Conservation (phyloP, 2,329 filamentous ascomycete species). For the Purpureocillium lavendulum region DNA sequence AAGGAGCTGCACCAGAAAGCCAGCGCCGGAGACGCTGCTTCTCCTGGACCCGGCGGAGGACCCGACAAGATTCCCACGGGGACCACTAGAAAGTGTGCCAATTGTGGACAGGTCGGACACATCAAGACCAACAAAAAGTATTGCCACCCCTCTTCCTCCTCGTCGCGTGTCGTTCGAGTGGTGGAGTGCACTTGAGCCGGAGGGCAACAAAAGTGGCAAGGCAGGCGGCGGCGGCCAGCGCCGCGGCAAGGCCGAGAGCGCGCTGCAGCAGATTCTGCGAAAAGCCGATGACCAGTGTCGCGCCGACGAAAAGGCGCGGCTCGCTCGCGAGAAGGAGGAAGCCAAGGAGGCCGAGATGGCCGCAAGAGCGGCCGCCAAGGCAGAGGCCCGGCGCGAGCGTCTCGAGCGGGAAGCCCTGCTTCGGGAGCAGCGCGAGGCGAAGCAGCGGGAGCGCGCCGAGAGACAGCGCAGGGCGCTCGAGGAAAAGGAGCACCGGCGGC, state of each 20-base stretch:
- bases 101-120: constrained; percentile 92
- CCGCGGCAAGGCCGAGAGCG: constrained; percentile 9
- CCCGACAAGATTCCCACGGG: constrained; percentile 48
- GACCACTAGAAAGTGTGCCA: constrained; percentile 89
- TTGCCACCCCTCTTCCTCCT: constrained; percentile 25
- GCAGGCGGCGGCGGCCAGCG: not conserved
- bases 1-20: constrained; percentile 55
- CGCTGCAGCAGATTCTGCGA: constrained; percentile 12
- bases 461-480: constrained; percentile 10
- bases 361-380: constrained; percentile 2
- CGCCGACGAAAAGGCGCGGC: constrained; percentile 2
- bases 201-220: constrained; percentile 4
- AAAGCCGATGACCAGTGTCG: constrained; percentile 12
- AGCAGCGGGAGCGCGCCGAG: constrained; percentile 8
- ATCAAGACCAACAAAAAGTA: constrained; percentile 99
- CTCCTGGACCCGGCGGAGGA: constrained; percentile 32
- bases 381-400: constrained; percentile 3
- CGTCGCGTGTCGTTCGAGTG: constrained; percentile 22
- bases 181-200: constrained; percentile 14
- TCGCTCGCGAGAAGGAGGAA: constrained; percentile 7
- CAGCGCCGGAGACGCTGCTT: constrained; percentile 35
- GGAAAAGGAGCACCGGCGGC: constrained; percentile 7
- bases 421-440: constrained; percentile 5
- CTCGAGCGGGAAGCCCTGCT: constrained; percentile 3
- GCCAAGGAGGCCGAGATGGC: constrained; percentile 2